These are phyloP conservation scores for Pseudomicrostroma phylloplanum DNA, from an alignment of 1,284 basidiomycete species.

Conservation along the genomic window DNA sequence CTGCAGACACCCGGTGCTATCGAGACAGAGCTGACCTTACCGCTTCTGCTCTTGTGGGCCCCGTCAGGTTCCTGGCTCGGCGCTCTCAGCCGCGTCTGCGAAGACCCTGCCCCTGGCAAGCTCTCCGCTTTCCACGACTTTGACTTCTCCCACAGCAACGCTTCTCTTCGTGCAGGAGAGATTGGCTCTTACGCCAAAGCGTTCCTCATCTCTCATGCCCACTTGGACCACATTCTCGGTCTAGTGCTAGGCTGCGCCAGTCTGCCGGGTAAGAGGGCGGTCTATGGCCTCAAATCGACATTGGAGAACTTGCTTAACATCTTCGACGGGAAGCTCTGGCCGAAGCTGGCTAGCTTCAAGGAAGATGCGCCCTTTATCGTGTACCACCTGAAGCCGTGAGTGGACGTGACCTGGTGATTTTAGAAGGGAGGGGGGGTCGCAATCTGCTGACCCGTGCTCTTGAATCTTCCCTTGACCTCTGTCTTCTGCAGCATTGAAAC, in stretches of 20 bases:
- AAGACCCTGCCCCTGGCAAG: conserved; percentile 34
- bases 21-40: neutral
- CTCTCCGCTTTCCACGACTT: conserved; percentile 35
- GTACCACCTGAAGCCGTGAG: conserved; percentile 36
- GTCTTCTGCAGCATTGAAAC: conserved; percentile 24
- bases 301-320: conserved; percentile 65
- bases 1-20: too few relatives aligned
- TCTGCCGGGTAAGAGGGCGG: conserved; percentile 61
- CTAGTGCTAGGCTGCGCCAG: conserved; percentile 70
- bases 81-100: conserved; percentile 36
- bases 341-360: conserved; percentile 69
- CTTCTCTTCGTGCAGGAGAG: conserved; percentile 35
- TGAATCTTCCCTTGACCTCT: neutral
- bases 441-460: neutral
- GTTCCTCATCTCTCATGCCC: conserved; percentile 50
- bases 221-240: conserved; percentile 71
- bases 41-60: neutral
- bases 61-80: conserved; percentile 38
- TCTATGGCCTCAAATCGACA: conserved; percentile 62
- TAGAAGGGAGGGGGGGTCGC: neutral
- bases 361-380: conserved; percentile 51
- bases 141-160: conserved; percentile 28
- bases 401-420: neutral
- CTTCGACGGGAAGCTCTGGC: conserved; percentile 75
- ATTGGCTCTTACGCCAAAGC: conserved; percentile 40